Base-by-base conservation (phyloP, 805 yeast genomes). In the Maudiozyma barnettii region DNA sequence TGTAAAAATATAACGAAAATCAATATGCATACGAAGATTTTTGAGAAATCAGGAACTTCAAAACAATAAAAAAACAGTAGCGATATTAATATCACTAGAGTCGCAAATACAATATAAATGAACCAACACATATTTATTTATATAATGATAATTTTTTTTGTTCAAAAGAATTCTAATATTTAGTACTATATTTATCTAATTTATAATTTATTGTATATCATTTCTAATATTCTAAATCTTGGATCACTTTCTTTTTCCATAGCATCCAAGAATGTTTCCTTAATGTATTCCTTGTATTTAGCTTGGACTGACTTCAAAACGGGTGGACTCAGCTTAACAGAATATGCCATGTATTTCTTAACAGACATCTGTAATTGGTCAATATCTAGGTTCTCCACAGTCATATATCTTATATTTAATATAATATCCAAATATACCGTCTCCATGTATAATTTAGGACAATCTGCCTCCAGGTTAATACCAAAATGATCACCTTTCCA, bases 361-460 rank as follows among this genome's bases (percentile, higher is more conserved):
- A 88, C 84, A 18, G 89, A 73, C 20, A 74, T 71, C 65, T 85
- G 87, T 57, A 90, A 72, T 44, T 69, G 64, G 44, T 74, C 79
- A 18, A 84, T 78, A 4, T 72, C 66, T 14, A 66, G 54, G 48
- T 69, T 66, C 4, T 61, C 62, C 4, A 72, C 54, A 0, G 57
- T 50, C 48, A 71, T 59, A 54, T 74, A 76, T 60, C 95, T 78
- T 30, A 89, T 68, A 6, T 91, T 83, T 49, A 86, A 65, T 1
- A 82, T 76, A 44, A 85, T 70, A 61, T 82, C 91, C 45, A 77
- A 60, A 35, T 74, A 51, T 31, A 75, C 50, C 10, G 70, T 53
- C 18, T 69, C 51, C 20, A 77, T 69, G 48, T 72, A 69, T 4
- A 66, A 54, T 49, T 70, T 58, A 14, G 61, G 60, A 19, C 60